Evolutionary conservation across 257 asterid genomes (phyloP), one percentile per base, ranked within the genome.

Genomic region (Knoxia roxburghii): DNA sequence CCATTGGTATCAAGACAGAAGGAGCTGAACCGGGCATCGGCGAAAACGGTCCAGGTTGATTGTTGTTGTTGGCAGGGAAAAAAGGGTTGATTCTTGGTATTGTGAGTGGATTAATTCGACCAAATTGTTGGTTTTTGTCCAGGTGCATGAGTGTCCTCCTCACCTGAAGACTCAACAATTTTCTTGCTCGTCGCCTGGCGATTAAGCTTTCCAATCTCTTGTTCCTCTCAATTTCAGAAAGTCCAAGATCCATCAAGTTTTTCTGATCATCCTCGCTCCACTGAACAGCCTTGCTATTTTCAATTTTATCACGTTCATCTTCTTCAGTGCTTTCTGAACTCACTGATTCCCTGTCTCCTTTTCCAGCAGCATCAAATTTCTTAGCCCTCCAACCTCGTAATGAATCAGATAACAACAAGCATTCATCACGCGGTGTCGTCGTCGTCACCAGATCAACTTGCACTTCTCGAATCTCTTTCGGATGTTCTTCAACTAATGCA

Each of bases 21-120:
- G 99, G 99, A 33, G 97, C 97, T 0, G 97, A 90, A 3, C 95
- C 95, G 0, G 96, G 99, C 69, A 77, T 76, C 0, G 91, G 91
- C 40, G 96, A 70, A 66, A 70, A 58, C 17, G 69, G 77, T 12
- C 53, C 60, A 46, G 15, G 17, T 29, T 43, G 6, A 55, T 46
- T 73, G 24, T 43, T 71, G 0, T 46, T 73, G 24, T 43, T 71
- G 0, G 72, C 61, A 41, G 56, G 27, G n/a, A n/a, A n/a, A 35
- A 51, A 35, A 64, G 68, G 63, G 41, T 52, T 76, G 53, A 39
- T 72, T 80, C 69, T 81, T 4, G 95, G 95, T 59, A 86, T 74
- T 37, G 68, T 6, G 52, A 90, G 56, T 7, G 89, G 73, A 6
- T 84, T 7, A 27, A 82, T 74, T 13, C 76, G 91, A 46, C 61